These are phyloP conservation scores for Alternaria triticina DNA, from an alignment of 2,329 filamentous ascomycete genomes.

Conservation along the genomic window DNA sequence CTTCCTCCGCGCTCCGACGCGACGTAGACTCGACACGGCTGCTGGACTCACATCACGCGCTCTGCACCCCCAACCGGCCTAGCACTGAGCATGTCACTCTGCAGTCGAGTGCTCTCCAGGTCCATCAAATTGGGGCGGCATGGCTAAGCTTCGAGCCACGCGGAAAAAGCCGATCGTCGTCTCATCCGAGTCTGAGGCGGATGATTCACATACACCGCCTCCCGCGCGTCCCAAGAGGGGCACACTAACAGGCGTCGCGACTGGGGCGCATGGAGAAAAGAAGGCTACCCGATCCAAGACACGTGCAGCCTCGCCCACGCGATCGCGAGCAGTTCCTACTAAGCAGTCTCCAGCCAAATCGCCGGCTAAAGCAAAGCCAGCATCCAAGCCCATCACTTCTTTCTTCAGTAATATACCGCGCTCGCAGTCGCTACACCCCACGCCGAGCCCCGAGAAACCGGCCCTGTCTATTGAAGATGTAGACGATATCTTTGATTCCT, in stretches of 20 bases:
- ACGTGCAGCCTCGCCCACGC: slow-evolving; percentile 30
- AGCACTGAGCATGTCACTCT: slow-evolving; percentile 38
- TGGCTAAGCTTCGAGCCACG: slow-evolving; percentile 48
- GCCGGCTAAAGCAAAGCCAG: slow-evolving; percentile 45
- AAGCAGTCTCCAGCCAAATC: slow-evolving; percentile 40
- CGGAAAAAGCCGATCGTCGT: slow-evolving; percentile 47
- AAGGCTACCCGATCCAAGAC: slow-evolving; percentile 25
- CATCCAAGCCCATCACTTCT: slow-evolving; percentile 55
- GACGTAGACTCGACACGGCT: background rate
- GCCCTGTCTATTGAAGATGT: slow-evolving; percentile 34
- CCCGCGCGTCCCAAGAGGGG: slow-evolving; percentile 38
- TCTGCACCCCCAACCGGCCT: slow-evolving; percentile 22
- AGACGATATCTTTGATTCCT: slow-evolving; percentile 49
- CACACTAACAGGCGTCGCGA: slow-evolving; percentile 31
- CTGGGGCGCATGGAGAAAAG: slow-evolving; percentile 23
- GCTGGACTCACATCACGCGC: slow-evolving; percentile 4
- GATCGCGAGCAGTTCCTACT: slow-evolving; percentile 18
- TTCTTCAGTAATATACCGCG: slow-evolving; percentile 57
- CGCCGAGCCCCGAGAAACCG: slow-evolving; percentile 49
- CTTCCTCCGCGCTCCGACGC: slow-evolving; percentile 3
- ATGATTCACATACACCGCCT: slow-evolving; percentile 36
- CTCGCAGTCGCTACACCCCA: slow-evolving; percentile 47
- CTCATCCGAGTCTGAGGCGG: slow-evolving; percentile 44
- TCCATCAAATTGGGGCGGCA: slow-evolving; percentile 41
- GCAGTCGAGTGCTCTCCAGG: slow-evolving; percentile 15